A percentile compares a stretch with the other conserved stretches of the same genome.
Conservation (phyloP, 139 green algal genomes). For the Desmodesmus armatus region DNA sequence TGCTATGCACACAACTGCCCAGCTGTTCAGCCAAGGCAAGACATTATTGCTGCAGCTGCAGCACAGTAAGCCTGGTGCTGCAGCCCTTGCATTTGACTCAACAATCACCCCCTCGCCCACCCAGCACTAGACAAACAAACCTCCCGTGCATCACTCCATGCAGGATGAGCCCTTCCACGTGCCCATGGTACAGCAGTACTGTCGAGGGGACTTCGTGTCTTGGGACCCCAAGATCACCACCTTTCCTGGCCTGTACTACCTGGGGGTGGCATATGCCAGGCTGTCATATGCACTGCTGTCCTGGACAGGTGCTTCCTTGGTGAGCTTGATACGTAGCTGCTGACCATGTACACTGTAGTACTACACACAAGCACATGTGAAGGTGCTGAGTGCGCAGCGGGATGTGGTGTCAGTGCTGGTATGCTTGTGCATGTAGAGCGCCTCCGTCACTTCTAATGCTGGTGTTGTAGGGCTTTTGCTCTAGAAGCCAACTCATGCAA, state of each 20-base stretch:
- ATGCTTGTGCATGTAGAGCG: too few species aligned
- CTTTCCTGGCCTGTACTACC: constrained; percentile 91
- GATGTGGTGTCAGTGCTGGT: background rate
- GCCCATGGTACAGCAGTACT: constrained; percentile 89
- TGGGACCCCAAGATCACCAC: constrained; percentile 98
- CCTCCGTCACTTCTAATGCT: too few species aligned
- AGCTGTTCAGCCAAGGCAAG: background rate
- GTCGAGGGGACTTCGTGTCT: constrained; percentile 64
- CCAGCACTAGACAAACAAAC: too few species aligned
- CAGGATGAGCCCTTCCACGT: constrained; percentile 96
- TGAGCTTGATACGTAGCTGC: background rate
- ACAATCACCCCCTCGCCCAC: too few species aligned
- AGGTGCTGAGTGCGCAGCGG: background rate
- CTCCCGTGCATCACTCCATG: background rate
- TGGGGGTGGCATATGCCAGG: constrained; percentile 55
- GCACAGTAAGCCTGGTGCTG: too few species aligned
- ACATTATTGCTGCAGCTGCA: background rate
- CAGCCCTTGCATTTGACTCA: too few species aligned
- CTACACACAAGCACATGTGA: too few species aligned
- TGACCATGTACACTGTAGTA: background rate
- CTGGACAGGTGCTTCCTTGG: constrained; percentile 14
- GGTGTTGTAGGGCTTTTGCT: too few species aligned
- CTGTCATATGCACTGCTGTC: background rate
- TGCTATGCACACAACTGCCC: background rate
- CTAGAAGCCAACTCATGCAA: too few species aligned